A percentile compares a stretch with the other conserved stretches of the same genome.
Evolutionary conservation across 768 basidiomycete genomes (phyloP).

Genomic region (Saitozyma podzolica): DNA sequence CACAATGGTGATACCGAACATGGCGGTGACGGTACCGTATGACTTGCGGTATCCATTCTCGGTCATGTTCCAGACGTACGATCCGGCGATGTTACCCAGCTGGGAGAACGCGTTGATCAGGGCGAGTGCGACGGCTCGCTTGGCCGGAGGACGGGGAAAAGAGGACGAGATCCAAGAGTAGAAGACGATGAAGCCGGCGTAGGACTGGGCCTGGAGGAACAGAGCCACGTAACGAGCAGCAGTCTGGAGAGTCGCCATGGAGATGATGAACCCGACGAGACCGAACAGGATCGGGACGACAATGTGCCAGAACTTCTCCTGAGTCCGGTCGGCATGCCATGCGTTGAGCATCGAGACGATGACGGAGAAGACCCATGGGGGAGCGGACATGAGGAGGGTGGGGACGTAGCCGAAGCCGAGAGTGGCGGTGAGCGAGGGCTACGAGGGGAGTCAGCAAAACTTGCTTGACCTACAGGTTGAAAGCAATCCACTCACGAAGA

Average conservation of each 20-base stretch:
- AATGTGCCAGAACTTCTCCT: constrained; percentile 73
- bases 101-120: constrained; percentile 77
- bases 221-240: constrained; percentile 48
- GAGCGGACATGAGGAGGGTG: constrained; percentile 73
- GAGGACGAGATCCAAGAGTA: constrained; percentile 60
- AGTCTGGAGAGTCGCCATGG: constrained; percentile 50
- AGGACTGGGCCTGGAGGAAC: constrained; percentile 61
- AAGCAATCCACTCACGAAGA: constrained; percentile 52
- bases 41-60: constrained; percentile 54
- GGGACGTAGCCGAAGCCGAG: constrained; percentile 61
- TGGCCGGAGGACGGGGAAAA: constrained; percentile 77
- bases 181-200: constrained; percentile 53
- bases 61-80: constrained; percentile 59
- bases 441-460: neutral
- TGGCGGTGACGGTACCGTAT: constrained; percentile 70
- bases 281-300: constrained; percentile 58
- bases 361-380: constrained; percentile 58
- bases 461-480: neutral
- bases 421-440: constrained; percentile 63
- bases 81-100: constrained; percentile 79
- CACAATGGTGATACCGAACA: constrained; percentile 58
- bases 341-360: constrained; percentile 59
- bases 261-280: constrained; percentile 57
- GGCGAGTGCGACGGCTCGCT: constrained; percentile 83
- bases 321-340: constrained; percentile 66